Evolutionary conservation across 352 stramenopile species (phyloP).

Genomic region (Bremia lactucae): DNA sequence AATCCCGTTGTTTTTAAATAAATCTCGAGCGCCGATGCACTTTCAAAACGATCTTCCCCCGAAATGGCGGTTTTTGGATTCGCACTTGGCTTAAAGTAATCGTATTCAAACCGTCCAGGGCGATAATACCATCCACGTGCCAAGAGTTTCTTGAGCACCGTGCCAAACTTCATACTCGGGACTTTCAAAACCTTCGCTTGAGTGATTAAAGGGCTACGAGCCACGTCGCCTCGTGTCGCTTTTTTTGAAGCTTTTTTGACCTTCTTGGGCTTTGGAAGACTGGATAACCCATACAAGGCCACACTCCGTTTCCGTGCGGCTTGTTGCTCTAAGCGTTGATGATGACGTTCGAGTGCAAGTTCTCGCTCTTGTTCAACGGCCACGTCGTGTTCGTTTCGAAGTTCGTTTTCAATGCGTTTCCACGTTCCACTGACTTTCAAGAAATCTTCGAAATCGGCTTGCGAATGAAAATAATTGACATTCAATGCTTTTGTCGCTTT

Average conservation of each 20-base stretch:
- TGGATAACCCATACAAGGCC: slow-evolving; percentile 5
- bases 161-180: slow-evolving; percentile 44
- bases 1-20: slow-evolving; percentile 54
- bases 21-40: slow-evolving; percentile 43
- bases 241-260: slow-evolving; percentile 18
- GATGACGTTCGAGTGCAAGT: slow-evolving; percentile 30
- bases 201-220: too few relatives aligned
- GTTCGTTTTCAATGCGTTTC: slow-evolving; percentile 39
- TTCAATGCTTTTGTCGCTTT: slow-evolving; percentile 36
- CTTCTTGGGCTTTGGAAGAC: slow-evolving; percentile 19
- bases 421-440: slow-evolving; percentile 50
- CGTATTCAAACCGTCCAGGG: slow-evolving; percentile 68
- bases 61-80: slow-evolving; percentile 36
- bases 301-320: slow-evolving; percentile 17
- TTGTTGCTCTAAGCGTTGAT: slow-evolving; percentile 27
- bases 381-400: slow-evolving; percentile 42
- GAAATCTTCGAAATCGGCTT: slow-evolving; percentile 43
- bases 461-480: slow-evolving; percentile 59
- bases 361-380: slow-evolving; percentile 41
- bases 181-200: slow-evolving; percentile 6
- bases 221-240: too few relatives aligned
- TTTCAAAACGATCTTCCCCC: slow-evolving; percentile 75
- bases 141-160: slow-evolving; percentile 41
- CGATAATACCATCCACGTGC: slow-evolving; percentile 56
- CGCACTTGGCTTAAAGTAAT: slow-evolving; percentile 68